phyloP scores from a whole-genome alignment of 1,284 basidiomycete species.

The Xanthoconium separans region DNA sequence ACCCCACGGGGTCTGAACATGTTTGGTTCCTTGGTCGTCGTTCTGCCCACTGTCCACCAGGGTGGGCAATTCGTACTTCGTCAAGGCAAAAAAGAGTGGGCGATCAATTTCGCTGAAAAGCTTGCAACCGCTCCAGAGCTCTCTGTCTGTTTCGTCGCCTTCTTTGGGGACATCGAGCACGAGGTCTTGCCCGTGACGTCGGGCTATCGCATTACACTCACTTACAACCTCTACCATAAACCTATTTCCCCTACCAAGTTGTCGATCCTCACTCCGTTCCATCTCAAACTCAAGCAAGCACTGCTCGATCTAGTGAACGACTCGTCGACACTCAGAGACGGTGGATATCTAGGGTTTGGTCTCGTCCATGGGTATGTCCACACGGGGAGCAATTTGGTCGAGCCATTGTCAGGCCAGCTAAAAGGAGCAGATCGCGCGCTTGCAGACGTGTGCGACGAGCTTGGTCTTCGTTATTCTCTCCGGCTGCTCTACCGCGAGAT shows the following conservation, averaged over 20 bases:
- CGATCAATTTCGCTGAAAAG: conserved; percentile 22
- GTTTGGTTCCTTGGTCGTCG: conserved; percentile 15
- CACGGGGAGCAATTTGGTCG: neutral
- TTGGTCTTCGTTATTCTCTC: conserved; percentile 2
- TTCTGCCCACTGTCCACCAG: conserved; percentile 39
- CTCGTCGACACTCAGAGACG: neutral
- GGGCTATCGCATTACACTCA: conserved; percentile 21
- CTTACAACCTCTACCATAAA: no score
- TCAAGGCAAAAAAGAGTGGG: conserved; percentile 28
- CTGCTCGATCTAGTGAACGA: conserved; percentile 33
- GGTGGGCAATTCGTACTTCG: conserved; percentile 39
- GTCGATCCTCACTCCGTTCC: neutral
- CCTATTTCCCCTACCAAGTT: no score
- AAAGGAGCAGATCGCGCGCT: conserved; percentile 38
- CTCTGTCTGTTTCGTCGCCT: conserved; percentile 34
- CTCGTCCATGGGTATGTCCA: neutral
- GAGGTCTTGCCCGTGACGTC: conserved; percentile 37
- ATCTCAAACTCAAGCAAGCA: conserved; percentile 1
- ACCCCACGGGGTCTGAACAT: conserved; percentile 34
- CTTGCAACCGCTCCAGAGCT: conserved; percentile 1
- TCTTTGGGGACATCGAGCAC: conserved; percentile 40
- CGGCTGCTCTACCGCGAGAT: conserved; percentile 5
- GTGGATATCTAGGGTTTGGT: neutral
- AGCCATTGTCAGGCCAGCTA: conserved; percentile 1
- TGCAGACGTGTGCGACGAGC: conserved; percentile 19